A percentile compares a stretch with the other conserved stretches of the same genome.
Evolutionary conservation across 345 rosid genomes (phyloP).

Genomic region (Gossypium herbaceum): DNA sequence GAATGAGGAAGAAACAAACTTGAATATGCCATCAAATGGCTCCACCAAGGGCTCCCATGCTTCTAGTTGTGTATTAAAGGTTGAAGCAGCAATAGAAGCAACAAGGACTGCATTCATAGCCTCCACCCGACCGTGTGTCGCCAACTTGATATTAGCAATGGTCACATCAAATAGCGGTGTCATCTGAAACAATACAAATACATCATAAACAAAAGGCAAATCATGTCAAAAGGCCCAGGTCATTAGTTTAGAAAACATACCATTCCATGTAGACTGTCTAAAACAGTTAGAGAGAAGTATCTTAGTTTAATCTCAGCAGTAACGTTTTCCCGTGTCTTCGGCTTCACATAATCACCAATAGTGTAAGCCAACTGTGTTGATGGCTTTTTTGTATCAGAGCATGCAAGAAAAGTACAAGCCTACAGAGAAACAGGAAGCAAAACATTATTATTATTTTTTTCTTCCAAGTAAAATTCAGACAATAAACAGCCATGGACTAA

Average conservation of each 20-base stretch:
- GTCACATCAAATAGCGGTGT: constrained; percentile 87
- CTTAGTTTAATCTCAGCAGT: constrained; percentile 82
- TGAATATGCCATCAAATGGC: constrained; percentile 99
- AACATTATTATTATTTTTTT: neutral
- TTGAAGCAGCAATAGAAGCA: constrained; percentile 89
- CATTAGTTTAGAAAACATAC: constrained; percentile 36
- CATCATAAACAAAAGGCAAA: constrained; percentile 1
- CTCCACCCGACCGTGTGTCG: constrained; percentile 84
- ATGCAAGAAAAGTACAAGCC: constrained; percentile 98
- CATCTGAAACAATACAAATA: constrained; percentile 52
- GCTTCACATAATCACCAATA: constrained; percentile 82
- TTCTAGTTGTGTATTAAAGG: constrained; percentile 87
- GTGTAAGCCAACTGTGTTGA: constrained; percentile 72
- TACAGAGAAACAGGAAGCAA: constrained; percentile 32
- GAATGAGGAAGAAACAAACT: constrained; percentile 43
- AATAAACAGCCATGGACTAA: neutral
- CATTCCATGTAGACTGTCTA: constrained; percentile 93
- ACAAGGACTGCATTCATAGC: constrained; percentile 96
- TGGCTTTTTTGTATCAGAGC: constrained; percentile 80
- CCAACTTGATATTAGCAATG: constrained; percentile 87
- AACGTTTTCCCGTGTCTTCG: constrained; percentile 77
- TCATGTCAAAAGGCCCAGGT: neutral
- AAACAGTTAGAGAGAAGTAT: constrained; percentile 74
- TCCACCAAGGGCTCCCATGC: constrained; percentile 99
- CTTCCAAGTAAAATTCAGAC: neutral